Percentiles rank a stretch among this genome's conserved stretches.
These are phyloP conservation scores for Thalassiosira livingstoniorum DNA, from an alignment of 352 stramenopile genomes.

Conservation along the genomic window DNA sequence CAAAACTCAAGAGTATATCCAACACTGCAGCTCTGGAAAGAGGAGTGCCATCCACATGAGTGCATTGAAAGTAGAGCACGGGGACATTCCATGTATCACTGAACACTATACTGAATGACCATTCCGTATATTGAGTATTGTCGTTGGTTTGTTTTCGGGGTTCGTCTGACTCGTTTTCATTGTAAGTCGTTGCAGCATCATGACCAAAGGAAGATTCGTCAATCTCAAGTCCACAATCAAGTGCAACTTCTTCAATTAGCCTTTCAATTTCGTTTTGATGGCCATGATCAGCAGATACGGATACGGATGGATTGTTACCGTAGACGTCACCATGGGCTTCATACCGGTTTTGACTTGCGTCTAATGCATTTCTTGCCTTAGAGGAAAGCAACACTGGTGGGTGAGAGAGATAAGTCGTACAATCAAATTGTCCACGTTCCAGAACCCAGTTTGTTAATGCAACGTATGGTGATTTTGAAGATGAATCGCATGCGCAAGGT, in stretches of 20 bases:
- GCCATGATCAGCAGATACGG: neutral
- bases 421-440: neutral
- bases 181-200: neutral
- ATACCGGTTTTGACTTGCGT: neutral
- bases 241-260: neutral
- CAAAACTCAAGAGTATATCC: conserved; percentile 28
- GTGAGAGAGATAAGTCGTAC: conserved; percentile 41
- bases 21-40: conserved; percentile 53
- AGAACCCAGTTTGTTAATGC: conserved; percentile 42
- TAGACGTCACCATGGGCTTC: neutral
- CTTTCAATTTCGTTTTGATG: conserved; percentile 1
- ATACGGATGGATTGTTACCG: too few species aligned
- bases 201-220: neutral
- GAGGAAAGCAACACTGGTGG: conserved; percentile 28
- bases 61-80: conserved; percentile 73
- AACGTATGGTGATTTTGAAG: conserved; percentile 4
- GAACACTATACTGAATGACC: conserved; percentile 74
- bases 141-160: neutral
- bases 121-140: conserved; percentile 51
- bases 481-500: neutral
- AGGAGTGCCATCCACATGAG: conserved; percentile 46
- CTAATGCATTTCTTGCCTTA: too few species aligned
- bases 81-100: conserved; percentile 71
- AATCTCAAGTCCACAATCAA: neutral
- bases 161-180: conserved; percentile 1